Base-by-base conservation (phyloP, 768 basidiomycete species). In the Daedalea quercina region DNA sequence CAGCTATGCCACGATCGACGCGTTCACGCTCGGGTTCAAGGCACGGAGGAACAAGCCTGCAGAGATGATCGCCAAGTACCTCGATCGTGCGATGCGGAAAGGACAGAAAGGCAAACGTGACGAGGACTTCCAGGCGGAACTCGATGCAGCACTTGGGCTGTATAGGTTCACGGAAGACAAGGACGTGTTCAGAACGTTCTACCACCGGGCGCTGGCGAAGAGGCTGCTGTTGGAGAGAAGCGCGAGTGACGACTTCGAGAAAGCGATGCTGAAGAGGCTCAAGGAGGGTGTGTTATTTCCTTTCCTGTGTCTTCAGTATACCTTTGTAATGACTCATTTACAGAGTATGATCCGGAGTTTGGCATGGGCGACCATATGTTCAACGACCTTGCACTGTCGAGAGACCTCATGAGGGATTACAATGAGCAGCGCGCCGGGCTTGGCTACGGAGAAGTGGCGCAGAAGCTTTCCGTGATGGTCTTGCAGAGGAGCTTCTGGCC, bases 301-400 rank as follows among this genome's bases (percentile, higher is more conserved):
- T 24, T 20, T 23, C 31, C 6, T 9, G 22, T 34, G 23, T 2
- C 20, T n/a, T n/a, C 47, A 8, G 3, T n/a, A 53, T 19, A n/a
- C 17, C 11, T 47, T 17, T 33, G 17, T 48, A 44, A 42, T 51
- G 58, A 54, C 12, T 1, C 35, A 13, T 19, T 24, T 25, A 43
- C 62, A 95, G 95, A 87, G 49, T 95, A 94, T 61, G 96, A 98
- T 65, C 88, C 94, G 11, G 94, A 95, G 55, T 98, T 98, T 63
- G 89, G 87, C 8, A 88, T 87, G 72, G 92, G 93, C 47, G 90
- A 93, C 60, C 83, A 91, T 37, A 95, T 98, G 95, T 95, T 97
- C 73, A 93, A 84, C 55, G 94, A 95, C 63, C 72, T 95, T 2
- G 79, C 81, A 0, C 71, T 91, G 17, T 94, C 91, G 1, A 69